Base-by-base conservation (phyloP, 202 grass and related monocot genomes). In the Schoenoplectus triqueter region DNA sequence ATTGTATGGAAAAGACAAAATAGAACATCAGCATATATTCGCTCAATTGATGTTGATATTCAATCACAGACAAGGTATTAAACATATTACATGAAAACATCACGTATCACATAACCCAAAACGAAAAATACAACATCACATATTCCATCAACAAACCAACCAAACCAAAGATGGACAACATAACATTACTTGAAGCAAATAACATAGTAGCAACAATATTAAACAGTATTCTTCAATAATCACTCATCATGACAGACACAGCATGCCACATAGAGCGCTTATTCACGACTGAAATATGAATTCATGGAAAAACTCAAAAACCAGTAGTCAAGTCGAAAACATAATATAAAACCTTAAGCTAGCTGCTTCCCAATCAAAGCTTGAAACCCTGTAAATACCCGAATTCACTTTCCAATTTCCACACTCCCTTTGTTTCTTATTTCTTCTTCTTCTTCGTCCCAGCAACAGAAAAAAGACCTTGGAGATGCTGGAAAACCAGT, bases 231-330 rank as follows among this genome's bases (percentile, higher is more conserved):
- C 15, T 17, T 45, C 55, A 79, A 61, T 61, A 79, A 61, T 5
- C 6, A 61, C 94, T 92, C 91, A 90, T 80, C 91, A 91, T 94
- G 91, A 91, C 81, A 94, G 94, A 97, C 94, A 44, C 21, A 90
- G 89, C 91, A 90, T 57, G 88, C 91, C 94, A 97, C 91, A 90
- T 64, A 89, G 86, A 97, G 85, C 88, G 61, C 7, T 92, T 91
- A 89, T 89, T 95, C 39, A 44, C 4, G 18, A 86, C 45, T 17
- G 75, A 61, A 79, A 79, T 83, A 49, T 70, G 14, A 69, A 69
- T 45, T 69, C 47, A 69, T 69, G 52, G 19, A 83, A 66, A 68
- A 54, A 48, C 13, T 10, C 10, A 67, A 68, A 60, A 68, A 41
- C 15, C 14, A 56, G 31, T 31, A 31, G 31, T 55, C 9, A 76